Conservation (phyloP, 1,284 basidiomycete genomes). For the Exobasidium rhododendri region DNA sequence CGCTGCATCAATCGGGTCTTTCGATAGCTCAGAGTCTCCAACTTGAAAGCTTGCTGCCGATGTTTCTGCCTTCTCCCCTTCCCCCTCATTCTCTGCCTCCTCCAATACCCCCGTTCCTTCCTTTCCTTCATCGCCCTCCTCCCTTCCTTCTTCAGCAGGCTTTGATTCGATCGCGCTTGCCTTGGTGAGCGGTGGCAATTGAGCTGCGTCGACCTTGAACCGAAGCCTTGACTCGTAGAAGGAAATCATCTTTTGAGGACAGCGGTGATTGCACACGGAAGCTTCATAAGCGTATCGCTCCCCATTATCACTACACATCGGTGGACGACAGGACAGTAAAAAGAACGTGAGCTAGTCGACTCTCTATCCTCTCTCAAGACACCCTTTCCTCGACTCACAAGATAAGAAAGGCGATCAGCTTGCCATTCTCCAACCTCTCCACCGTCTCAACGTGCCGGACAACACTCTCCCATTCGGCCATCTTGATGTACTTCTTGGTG, state of each 20-base stretch:
- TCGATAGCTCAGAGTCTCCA: neutral
- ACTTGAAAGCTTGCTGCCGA: neutral
- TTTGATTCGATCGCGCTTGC: neutral
- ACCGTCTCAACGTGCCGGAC: constrained; percentile 29
- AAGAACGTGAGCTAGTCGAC: neutral
- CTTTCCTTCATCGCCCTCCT: neutral
- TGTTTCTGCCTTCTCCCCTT: neutral
- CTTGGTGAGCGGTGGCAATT: neutral
- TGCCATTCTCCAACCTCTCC: constrained; percentile 25
- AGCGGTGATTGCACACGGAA: constrained; percentile 26
- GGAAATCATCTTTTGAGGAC: constrained; percentile 29
- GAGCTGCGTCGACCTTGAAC: constrained; percentile 5
- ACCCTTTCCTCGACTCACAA: constrained; percentile 22
- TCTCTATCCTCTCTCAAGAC: neutral
- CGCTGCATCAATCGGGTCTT: neutral
- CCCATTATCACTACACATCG: constrained; percentile 17
- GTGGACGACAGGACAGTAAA: neutral
- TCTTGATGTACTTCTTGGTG: constrained; percentile 23
- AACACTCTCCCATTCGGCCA: constrained; percentile 40
- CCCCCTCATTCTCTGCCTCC: neutral
- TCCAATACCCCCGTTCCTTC: neutral
- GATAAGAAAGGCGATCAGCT: constrained; percentile 27
- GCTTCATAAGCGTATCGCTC: constrained; percentile 29
- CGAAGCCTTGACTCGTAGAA: constrained; percentile 31
- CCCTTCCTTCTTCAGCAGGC: neutral